Percentiles rank a stretch among this genome's conserved stretches.
Conservation (phyloP, 2,329 filamentous ascomycete genomes). For the Cercospora sp. region DNA sequence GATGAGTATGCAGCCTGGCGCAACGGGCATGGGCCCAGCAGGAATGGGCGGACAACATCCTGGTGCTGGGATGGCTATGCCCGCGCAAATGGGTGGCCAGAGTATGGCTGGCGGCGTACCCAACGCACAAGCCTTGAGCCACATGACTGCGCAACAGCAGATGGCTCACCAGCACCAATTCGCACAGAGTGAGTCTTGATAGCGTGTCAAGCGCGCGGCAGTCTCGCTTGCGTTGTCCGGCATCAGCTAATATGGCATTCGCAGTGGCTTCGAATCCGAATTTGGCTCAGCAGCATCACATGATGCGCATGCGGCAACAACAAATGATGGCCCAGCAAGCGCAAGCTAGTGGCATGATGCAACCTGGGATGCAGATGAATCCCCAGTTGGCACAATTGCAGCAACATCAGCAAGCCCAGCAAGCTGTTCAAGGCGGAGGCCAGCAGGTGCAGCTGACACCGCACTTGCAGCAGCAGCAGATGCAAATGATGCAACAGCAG, state of each 20-base stretch:
- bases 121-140: constrained; percentile 70
- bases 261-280: constrained; percentile 42
- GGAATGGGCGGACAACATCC: constrained; percentile 37
- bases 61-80: constrained; percentile 38
- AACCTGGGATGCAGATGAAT: constrained; percentile 35
- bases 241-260: constrained; percentile 41
- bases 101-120: constrained; percentile 53
- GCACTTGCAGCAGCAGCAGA: constrained; percentile 41
- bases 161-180: constrained; percentile 45
- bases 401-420: constrained; percentile 42
- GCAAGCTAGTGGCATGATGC: constrained; percentile 36
- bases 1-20: constrained; percentile 76
- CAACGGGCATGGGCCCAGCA: constrained; percentile 52
- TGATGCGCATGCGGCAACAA: constrained; percentile 49
- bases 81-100: constrained; percentile 36
- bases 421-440: constrained; percentile 30
- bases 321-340: constrained; percentile 44
- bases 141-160: constrained; percentile 65
- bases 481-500: constrained; percentile 43
- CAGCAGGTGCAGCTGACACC: constrained; percentile 28
- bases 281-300: constrained; percentile 39
- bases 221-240: neutral
- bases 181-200: constrained; percentile 38
- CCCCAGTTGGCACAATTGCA: constrained; percentile 43
- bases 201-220: neutral